Conservation (phyloP, 139 green algal species). For the Picochlorum sp. region DNA sequence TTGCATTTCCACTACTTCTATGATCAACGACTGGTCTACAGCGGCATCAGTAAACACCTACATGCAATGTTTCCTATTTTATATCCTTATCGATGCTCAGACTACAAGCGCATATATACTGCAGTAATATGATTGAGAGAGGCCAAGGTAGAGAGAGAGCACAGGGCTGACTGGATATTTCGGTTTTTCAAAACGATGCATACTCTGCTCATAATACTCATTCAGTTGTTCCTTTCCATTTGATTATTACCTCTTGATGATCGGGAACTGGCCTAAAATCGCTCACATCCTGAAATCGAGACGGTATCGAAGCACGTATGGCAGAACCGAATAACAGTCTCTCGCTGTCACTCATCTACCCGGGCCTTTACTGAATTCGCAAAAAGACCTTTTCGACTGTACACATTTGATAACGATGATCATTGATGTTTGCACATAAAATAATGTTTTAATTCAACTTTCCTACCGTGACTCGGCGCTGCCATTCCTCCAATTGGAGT, state of each 20-base stretch:
- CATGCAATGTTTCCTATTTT: too few relatives aligned
- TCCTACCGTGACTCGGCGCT: too few relatives aligned
- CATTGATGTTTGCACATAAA: too few relatives aligned
- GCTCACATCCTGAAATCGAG: constrained; percentile 34
- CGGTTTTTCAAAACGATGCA: neutral
- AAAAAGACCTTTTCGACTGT: too few relatives aligned
- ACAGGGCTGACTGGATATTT: neutral
- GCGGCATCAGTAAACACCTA: constrained; percentile 45
- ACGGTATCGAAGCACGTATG: constrained; percentile 24
- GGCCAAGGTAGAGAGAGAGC: constrained; percentile 8
- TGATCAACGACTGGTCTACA: constrained; percentile 49
- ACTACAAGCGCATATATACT: too few relatives aligned
- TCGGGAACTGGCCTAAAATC: constrained; percentile 52
- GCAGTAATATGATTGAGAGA: too few relatives aligned
- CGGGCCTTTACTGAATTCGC: too few relatives aligned
- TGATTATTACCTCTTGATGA: constrained; percentile 59
- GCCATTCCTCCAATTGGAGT: too few relatives aligned
- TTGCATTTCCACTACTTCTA: constrained; percentile 45
- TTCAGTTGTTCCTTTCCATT: constrained; percentile 1
- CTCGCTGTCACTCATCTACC: neutral
- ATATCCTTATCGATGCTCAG: too few relatives aligned
- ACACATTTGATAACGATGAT: too few relatives aligned
- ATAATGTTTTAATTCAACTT: too few relatives aligned
- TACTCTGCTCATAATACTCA: neutral
- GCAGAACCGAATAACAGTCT: constrained; percentile 41